Evolutionary conservation across 192 early-diverging fungal species (phyloP).

Genomic region (Backusella tarrabulga): DNA sequence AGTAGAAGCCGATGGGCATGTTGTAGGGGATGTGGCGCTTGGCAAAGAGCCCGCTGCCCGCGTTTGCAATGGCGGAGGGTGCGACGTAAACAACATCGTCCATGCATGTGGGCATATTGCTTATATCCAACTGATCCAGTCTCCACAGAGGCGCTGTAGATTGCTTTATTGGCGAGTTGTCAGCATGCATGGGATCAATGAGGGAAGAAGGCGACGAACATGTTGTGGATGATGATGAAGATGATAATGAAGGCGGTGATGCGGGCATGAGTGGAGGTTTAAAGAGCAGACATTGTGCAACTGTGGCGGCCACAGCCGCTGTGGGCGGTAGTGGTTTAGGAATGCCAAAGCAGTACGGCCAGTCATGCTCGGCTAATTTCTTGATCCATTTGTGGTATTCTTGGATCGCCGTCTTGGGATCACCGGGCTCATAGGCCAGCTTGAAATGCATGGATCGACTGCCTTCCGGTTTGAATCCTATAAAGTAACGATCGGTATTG

Average conservation of each 20-base stretch:
- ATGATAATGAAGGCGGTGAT: neutral
- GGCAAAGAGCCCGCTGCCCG: conserved; percentile 80
- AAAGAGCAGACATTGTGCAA: neutral
- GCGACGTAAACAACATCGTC: conserved; percentile 64
- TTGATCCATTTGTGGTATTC: conserved; percentile 77
- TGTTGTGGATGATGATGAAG: neutral
- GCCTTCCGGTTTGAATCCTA: conserved; percentile 66
- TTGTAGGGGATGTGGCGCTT: conserved; percentile 65
- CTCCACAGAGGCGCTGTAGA: neutral
- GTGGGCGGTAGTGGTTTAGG: conserved; percentile 25
- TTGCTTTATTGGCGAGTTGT: neutral
- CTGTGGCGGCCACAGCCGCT: neutral
- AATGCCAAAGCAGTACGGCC: conserved; percentile 83
- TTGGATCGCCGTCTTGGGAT: conserved; percentile 67
- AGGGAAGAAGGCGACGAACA: neutral
- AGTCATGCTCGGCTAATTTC: conserved; percentile 68
- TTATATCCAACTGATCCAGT: conserved; percentile 45
- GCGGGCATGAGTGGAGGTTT: neutral
- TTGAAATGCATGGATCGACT: conserved; percentile 70
- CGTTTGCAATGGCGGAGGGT: conserved; percentile 59
- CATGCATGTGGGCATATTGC: conserved; percentile 52
- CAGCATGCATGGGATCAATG: neutral
- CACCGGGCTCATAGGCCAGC: conserved; percentile 77
- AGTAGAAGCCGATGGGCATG: conserved; percentile 87
- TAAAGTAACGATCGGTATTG: conserved; percentile 75